These are phyloP conservation scores for Fraxinus velutina DNA, from an alignment of 305 asterid genomes.

Conservation along the genomic window DNA sequence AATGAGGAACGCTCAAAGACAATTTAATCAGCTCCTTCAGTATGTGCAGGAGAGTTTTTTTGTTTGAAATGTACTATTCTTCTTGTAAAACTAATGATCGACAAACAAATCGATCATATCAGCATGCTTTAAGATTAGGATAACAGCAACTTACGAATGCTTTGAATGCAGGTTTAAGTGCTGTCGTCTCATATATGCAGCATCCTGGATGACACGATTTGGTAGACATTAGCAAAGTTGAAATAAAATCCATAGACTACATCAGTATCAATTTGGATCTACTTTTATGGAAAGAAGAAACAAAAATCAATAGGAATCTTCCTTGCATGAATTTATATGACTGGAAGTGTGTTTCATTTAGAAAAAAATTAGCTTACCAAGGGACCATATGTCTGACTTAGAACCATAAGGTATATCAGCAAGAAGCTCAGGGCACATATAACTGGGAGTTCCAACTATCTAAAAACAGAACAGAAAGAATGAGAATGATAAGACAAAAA, in stretches of 20 bases:
- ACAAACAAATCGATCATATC: constrained; percentile 15
- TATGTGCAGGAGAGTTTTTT: neutral
- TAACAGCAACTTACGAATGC: constrained; percentile 72
- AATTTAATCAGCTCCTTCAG: neutral
- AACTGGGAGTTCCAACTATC: constrained; percentile 98
- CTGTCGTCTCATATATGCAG: constrained; percentile 89
- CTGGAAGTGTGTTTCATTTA: constrained; percentile 1
- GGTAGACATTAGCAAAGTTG: constrained; percentile 20
- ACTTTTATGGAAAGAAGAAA: constrained; percentile 8
- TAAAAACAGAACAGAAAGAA: constrained; percentile 31
- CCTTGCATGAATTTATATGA: constrained; percentile 11
- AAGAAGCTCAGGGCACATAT: constrained; percentile 98
- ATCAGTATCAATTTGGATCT: neutral
- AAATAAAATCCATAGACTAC: neutral
- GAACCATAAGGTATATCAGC: constrained; percentile 96
- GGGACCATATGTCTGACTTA: constrained; percentile 97
- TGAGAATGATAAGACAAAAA: constrained; percentile 13
- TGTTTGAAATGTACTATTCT: neutral
- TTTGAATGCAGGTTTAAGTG: constrained; percentile 92
- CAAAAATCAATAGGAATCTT: neutral
- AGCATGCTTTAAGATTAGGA: constrained; percentile 14
- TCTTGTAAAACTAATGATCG: neutral
- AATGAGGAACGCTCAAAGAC: constrained; percentile 3
- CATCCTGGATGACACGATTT: constrained; percentile 58
- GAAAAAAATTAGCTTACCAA: constrained; percentile 50